phyloP scores from a whole-genome alignment of 495 filamentous ascomycete species.

The Penicillium robsamsonii region DNA sequence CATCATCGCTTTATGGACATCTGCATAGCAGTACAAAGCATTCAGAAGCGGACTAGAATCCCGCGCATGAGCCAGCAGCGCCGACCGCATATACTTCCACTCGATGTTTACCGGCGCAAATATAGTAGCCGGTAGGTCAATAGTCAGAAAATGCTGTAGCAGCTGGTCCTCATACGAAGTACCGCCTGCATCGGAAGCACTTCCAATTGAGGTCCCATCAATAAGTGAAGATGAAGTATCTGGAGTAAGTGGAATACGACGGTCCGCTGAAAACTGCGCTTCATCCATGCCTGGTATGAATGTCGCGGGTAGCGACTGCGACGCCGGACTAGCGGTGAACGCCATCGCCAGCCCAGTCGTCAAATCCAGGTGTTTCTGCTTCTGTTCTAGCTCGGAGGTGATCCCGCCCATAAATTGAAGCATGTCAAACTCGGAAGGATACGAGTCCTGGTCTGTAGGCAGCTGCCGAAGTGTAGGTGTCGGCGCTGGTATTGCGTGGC shows the following conservation, averaged over 20 bases:
- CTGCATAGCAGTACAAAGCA: slow-evolving; percentile 39
- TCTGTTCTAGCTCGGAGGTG: slow-evolving; percentile 34
- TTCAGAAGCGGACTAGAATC: slow-evolving; percentile 30
- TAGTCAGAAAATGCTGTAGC: slow-evolving; percentile 33
- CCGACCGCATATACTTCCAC: slow-evolving; percentile 36
- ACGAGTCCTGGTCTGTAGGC: slow-evolving; percentile 16
- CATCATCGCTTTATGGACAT: slow-evolving; percentile 31
- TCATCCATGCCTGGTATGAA: slow-evolving; percentile 11
- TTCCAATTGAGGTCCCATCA: slow-evolving; percentile 19
- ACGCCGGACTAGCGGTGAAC: slow-evolving; percentile 15
- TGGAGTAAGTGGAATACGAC: slow-evolving; percentile 17
- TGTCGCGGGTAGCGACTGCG: slow-evolving; percentile 14
- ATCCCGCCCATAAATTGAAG: slow-evolving; percentile 43
- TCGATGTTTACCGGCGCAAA: slow-evolving; percentile 38
- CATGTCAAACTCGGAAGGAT: slow-evolving; percentile 35
- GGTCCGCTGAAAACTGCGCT: slow-evolving; percentile 10
- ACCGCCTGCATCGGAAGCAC: slow-evolving; percentile 20
- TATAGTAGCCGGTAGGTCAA: slow-evolving; percentile 35
- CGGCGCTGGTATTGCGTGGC: slow-evolving; percentile 20
- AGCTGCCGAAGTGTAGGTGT: slow-evolving; percentile 11
- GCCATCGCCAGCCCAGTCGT: slow-evolving; percentile 25
- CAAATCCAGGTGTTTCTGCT: slow-evolving; percentile 38
- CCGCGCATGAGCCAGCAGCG: slow-evolving; percentile 28
- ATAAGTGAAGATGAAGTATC: slow-evolving; percentile 17
- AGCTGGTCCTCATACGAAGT: slow-evolving; percentile 36